These are phyloP conservation scores for Cercospora sp. DNA, from an alignment of 2,329 filamentous ascomycete species.

Conservation along the genomic window DNA sequence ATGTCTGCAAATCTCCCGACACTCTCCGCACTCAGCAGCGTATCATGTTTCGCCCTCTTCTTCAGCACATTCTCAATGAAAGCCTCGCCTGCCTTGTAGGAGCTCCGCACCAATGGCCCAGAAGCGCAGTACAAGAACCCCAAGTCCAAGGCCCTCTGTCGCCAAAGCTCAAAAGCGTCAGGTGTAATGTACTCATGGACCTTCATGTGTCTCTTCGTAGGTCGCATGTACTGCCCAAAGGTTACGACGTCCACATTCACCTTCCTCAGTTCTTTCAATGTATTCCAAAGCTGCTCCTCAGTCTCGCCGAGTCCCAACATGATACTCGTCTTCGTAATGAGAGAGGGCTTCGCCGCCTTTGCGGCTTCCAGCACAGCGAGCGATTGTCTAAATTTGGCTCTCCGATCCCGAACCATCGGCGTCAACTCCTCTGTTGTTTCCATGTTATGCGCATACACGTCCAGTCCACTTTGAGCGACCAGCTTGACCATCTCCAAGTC, in stretches of 20 bases:
- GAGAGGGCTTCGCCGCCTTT: constrained; percentile 70
- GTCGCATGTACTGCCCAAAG: constrained; percentile 99
- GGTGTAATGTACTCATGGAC: constrained; percentile 95
- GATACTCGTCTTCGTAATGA: constrained; percentile 98
- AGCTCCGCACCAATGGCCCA: constrained; percentile 87
- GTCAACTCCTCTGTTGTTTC: constrained; percentile 93
- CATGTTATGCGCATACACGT: constrained; percentile 96
- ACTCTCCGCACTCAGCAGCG: constrained; percentile 35
- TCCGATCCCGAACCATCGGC: constrained; percentile 82
- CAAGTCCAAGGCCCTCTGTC: constrained; percentile 84
- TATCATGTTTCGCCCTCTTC: constrained; percentile 61
- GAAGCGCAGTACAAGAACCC: constrained; percentile 96
- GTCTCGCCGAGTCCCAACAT: constrained; percentile 96
- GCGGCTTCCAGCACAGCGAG: constrained; percentile 76
- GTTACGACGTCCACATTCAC: constrained; percentile 90
- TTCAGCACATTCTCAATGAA: constrained; percentile 98
- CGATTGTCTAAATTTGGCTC: constrained; percentile 86
- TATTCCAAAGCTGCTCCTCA: constrained; percentile 78
- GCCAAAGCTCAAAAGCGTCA: constrained; percentile 87
- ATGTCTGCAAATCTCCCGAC: constrained; percentile 30
- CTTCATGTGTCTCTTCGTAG: constrained; percentile 95
- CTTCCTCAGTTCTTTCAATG: constrained; percentile 77
- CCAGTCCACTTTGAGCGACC: constrained; percentile 83
- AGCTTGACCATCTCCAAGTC: constrained; percentile 82
- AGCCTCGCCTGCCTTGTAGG: constrained; percentile 96